Conservation (phyloP, 2,329 filamentous ascomycete genomes). For the Amphichorda felina region DNA sequence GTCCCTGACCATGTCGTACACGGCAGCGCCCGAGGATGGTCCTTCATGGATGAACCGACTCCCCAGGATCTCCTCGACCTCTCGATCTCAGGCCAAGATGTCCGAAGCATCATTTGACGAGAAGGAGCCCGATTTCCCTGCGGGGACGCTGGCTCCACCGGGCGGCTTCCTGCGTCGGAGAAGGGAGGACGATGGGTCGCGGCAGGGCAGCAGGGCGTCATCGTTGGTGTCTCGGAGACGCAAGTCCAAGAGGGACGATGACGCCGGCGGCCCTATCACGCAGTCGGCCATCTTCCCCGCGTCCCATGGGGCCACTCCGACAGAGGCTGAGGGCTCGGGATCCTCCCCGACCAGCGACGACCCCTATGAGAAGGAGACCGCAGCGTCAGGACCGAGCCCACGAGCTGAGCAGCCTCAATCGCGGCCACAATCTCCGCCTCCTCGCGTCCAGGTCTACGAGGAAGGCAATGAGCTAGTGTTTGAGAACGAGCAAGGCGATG, state of each 20-base stretch:
- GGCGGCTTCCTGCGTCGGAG: slow-evolving; percentile 73
- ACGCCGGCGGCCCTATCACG: slow-evolving; percentile 76
- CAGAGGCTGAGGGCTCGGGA: slow-evolving; percentile 15
- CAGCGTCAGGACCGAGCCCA: not conserved
- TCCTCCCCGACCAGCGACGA: not conserved
- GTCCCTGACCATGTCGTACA: slow-evolving; percentile 93
- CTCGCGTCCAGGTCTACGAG: slow-evolving; percentile 57
- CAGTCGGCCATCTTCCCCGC: slow-evolving; percentile 80
- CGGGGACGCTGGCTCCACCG: slow-evolving; percentile 61
- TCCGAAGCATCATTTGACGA: slow-evolving; percentile 65
- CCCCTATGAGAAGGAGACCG: not conserved
- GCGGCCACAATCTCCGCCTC: no score
- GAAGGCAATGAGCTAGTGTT: slow-evolving; percentile 71
- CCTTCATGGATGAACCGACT: slow-evolving; percentile 92
- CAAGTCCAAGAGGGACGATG: slow-evolving; percentile 56
- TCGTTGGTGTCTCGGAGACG: slow-evolving; percentile 49
- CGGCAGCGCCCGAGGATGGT: slow-evolving; percentile 75
- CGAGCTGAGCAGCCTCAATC: no score
- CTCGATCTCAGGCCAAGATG: slow-evolving; percentile 75
- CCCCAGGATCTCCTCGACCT: slow-evolving; percentile 55
- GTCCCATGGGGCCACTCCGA: slow-evolving; percentile 7
- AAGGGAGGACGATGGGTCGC: slow-evolving; percentile 58
- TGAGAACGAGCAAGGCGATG: slow-evolving; percentile 80
- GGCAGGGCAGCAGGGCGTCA: slow-evolving; percentile 44
- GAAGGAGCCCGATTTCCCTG: slow-evolving; percentile 47